Evolutionary conservation across 306 rosid species (phyloP), one percentile per base, ranked within the genome.

Genomic region (Corylus heterophylla): DNA sequence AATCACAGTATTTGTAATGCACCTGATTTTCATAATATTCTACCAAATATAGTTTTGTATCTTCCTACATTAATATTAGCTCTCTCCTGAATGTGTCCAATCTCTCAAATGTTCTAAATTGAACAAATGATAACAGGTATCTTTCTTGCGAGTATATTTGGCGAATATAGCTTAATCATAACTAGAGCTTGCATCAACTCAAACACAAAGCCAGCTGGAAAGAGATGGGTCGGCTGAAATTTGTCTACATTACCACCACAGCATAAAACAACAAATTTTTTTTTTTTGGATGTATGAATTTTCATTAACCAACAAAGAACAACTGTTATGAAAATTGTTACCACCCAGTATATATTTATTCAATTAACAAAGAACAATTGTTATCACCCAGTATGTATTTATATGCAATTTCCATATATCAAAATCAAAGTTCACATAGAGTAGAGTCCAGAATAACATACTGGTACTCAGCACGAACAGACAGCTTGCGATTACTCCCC

Each of bases 391-490:
- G 71, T 8, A 39, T 12, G 18, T 16, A 10, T 37, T 18, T 17
- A 67, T 18, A 42, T 18, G 50, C 16, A 68, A 42, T 64, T 12
- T 50, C n/a, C 5, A 54, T 3, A 9, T 8, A 68, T 7, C 6
- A 3, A 31, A 74, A 0, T 2, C 39, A 17, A 13, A 74, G 6
- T 20, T 51, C 18, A 20, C 27, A 59, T 31, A 25, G 17, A 48
- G n/a, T 54, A 71, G n/a, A 70, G 83, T 69, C 55, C 29, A 44
- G 58, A 73, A 39, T 55, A 54, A 63, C 83, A 56, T 83, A 93
- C 98, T 89, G 72, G 78, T 89, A 88, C 55, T 94, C 94, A 0
- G 98, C 94, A 64, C 88, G 82, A 83, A 92, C 82, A 0, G 87
- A 69, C 77, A 88, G 77, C 78, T 71, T 72, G 77, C 85, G 90